Base-by-base conservation (phyloP, 805 yeast species). In the Candida sithepensis region DNA sequence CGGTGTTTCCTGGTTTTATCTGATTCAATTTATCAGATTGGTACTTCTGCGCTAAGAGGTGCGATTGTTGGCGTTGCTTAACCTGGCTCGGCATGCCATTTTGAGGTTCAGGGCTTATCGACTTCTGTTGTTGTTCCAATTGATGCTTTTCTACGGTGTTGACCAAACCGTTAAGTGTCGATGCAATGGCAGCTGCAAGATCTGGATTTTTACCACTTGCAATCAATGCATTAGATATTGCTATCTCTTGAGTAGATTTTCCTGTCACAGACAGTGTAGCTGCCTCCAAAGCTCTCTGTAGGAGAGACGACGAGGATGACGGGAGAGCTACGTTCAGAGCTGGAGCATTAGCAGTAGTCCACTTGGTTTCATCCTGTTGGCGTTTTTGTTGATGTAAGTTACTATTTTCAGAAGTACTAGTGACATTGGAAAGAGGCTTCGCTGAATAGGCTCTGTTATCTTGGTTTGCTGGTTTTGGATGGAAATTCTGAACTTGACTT, bases 181-280 rank as follows among this genome's bases (percentile, higher is more conserved):
- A 54, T 4, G 60, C 63, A 3, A 59, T 51, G 10, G 63, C 57
- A 14, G 61, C 52, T 3, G 68, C 66, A 21, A 68, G 61, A 6
- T 65, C 69, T 0, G 84, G 84, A 45, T 77, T 78, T 37, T 72
- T 66, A 0, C 84, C 84, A 51, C 70, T 64, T 5, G 75, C 72
- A 18, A 77, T 72, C 18, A 76, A 59, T n/a, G 72, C 74, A 50
- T 72, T 73, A 19, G 78, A 81, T 22, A 69, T 60, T 48, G 80
- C 76, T 28, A 81, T 72, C 44, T 78, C 81, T 45, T 68, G 65
- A 4, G 78, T 66, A 0, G 82, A 68, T 54, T 72, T 78, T 0
- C 85, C 85, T 1, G 82, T 75, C 8, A 81, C 75, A 0, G 82
- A 77, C 3, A 78, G 43, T 0, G 83, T 73, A 0, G 85, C 84